Percentiles rank a stretch among this genome's conserved stretches.
phyloP scores from a whole-genome alignment of 495 filamentous ascomycete genomes.

The Physcia stellaris region DNA sequence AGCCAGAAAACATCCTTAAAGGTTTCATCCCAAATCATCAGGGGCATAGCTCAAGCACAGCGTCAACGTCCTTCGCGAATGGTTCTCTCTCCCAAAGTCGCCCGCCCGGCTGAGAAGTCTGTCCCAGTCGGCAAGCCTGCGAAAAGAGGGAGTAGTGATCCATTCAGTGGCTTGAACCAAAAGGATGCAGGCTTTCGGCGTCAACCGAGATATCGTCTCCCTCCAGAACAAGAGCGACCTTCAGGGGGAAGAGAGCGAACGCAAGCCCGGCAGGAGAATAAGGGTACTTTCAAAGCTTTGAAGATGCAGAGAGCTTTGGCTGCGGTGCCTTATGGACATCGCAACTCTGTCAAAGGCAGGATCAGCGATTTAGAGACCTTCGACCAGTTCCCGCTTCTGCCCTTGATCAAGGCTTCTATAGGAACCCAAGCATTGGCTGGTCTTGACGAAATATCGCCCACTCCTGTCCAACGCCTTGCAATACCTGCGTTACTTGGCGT shows the following conservation, averaged over 20 bases:
- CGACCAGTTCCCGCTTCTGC: conserved; percentile 61
- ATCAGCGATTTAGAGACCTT: conserved; percentile 63
- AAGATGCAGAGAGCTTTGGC: conserved; percentile 83
- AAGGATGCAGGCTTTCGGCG: conserved; percentile 47
- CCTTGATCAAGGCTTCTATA: conserved; percentile 60
- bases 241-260: conserved; percentile 19
- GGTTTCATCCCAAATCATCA: too few relatives aligned
- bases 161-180: conserved; percentile 69
- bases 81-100: conserved; percentile 63
- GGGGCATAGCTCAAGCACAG: conserved; percentile 28
- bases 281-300: conserved; percentile 60
- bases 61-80: conserved; percentile 46
- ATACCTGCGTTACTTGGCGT: conserved; percentile 63
- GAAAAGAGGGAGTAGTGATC: conserved; percentile 29
- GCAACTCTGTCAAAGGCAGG: conserved; percentile 51
- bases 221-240: conserved; percentile 26
- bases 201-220: conserved; percentile 23
- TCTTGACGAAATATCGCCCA: conserved; percentile 59
- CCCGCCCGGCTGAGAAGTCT: conserved; percentile 33
- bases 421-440: conserved; percentile 54
- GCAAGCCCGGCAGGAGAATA: conserved; percentile 29
- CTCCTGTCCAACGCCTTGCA: conserved; percentile 75
- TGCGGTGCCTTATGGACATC: conserved; percentile 57
- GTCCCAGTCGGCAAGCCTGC: conserved; percentile 14
- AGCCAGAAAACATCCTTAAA: conserved; percentile 5